Conservation (phyloP, 2,329 filamentous ascomycete genomes). For the Exophiala aquamarina region DNA sequence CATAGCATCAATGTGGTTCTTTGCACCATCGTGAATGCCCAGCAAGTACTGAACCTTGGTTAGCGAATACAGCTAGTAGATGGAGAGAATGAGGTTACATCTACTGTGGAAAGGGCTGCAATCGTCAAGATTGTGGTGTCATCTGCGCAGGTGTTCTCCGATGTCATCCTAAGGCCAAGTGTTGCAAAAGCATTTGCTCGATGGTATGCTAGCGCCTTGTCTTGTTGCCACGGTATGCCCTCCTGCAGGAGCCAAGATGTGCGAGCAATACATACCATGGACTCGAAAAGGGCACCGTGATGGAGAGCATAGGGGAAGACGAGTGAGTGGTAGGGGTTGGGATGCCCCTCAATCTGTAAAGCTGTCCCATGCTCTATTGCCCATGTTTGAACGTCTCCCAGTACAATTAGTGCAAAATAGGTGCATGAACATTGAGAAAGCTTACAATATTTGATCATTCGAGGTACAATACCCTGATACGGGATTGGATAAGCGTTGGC, state of each 20-base stretch:
- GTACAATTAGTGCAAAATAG: slow-evolving; percentile 1
- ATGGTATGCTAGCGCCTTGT: slow-evolving; percentile 13
- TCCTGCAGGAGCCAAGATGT: slow-evolving; percentile 19
- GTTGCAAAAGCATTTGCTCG: slow-evolving; percentile 13
- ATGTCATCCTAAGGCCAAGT: slow-evolving; percentile 11
- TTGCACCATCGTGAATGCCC: slow-evolving; percentile 17
- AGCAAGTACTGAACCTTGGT: slow-evolving; percentile 15
- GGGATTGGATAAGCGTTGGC: slow-evolving; percentile 18
- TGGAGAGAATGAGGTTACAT: slow-evolving; percentile 8
- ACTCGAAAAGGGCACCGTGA: slow-evolving; percentile 15
- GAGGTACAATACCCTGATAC: slow-evolving; percentile 14
- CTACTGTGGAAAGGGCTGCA: slow-evolving; percentile 20
- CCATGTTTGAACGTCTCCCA: slow-evolving; percentile 18
- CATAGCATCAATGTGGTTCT: slow-evolving; percentile 19
- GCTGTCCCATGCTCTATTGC: slow-evolving; percentile 17
- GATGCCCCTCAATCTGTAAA: slow-evolving; percentile 20
- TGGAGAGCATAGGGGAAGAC: slow-evolving; percentile 21
- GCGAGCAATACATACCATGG: slow-evolving; percentile 14
- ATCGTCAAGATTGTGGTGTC: slow-evolving; percentile 21
- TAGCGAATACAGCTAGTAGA: background rate
- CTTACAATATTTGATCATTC: slow-evolving; percentile 22
- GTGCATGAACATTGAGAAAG: background rate
- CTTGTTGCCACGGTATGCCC: slow-evolving; percentile 13
- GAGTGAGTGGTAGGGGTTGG: slow-evolving; percentile 17
- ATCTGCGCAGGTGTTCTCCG: slow-evolving; percentile 12